Evolutionary conservation across 345 rosid genomes (phyloP).

Genomic region (Populus simonii): DNA sequence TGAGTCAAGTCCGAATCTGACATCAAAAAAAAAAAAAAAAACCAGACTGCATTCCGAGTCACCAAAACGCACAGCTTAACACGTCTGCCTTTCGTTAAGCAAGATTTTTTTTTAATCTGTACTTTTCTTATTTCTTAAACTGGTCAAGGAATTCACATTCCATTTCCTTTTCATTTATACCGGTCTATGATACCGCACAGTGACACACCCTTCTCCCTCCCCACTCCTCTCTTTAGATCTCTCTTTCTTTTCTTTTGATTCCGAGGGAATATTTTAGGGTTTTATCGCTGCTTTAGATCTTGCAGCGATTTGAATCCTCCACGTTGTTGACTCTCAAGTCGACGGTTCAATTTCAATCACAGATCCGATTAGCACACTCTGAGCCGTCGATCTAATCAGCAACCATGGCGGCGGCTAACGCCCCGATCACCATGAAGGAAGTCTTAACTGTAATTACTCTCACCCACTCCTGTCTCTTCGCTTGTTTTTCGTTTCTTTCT

Average conservation of each 20-base stretch:
- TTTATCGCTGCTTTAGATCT: conserved; percentile 19
- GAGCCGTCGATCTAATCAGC: conserved; percentile 38
- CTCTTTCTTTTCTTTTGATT: not conserved
- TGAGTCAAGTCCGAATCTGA: not conserved
- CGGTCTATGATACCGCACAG: not conserved
- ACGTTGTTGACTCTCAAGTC: not conserved
- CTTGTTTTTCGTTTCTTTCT: not conserved
- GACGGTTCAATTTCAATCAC: conserved; percentile 14
- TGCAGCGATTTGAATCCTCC: conserved; percentile 18
- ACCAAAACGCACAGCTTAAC: not conserved
- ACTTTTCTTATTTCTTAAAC: not conserved
- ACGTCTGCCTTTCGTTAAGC: not conserved
- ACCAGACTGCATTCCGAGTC: not conserved
- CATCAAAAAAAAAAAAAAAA: not conserved
- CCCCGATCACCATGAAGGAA: conserved; percentile 94
- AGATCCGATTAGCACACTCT: conserved; percentile 39
- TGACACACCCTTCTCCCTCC: not conserved
- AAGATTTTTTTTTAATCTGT: not conserved
- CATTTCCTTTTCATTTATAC: not conserved
- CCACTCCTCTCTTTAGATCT: not conserved
- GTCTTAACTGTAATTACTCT: conserved; percentile 53
- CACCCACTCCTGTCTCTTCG: not conserved
- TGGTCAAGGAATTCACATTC: not conserved
- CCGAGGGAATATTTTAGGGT: not conserved
- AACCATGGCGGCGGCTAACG: conserved; percentile 87